These are phyloP conservation scores for Zostera marina DNA, from an alignment of 116 monocot genomes.

Conservation along the genomic window DNA sequence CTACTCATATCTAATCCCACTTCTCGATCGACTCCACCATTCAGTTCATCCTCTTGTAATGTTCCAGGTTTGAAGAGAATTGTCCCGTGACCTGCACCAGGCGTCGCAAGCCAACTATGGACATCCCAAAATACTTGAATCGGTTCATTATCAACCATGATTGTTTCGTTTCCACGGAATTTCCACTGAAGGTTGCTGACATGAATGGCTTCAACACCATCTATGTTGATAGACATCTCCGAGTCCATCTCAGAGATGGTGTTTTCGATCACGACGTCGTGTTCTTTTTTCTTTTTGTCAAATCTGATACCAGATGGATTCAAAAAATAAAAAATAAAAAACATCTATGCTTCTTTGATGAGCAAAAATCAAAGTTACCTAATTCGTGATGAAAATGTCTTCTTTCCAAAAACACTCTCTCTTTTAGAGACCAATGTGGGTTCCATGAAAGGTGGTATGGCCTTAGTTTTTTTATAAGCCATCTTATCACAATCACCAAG, in stretches of 20 bases:
- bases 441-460: constrained; percentile 49
- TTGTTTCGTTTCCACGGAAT: constrained; percentile 68
- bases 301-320: constrained; percentile 10
- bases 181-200: constrained; percentile 81
- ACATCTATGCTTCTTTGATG: no score
- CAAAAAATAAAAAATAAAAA: no score
- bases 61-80: no score
- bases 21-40: no score
- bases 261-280: constrained; percentile 64
- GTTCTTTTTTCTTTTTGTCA: constrained; percentile 31
- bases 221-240: constrained; percentile 83
- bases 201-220: constrained; percentile 41
- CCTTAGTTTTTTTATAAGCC: constrained; percentile 69
- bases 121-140: constrained; percentile 89
- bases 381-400: constrained; percentile 39
- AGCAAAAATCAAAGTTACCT: no score
- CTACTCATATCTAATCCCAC: no score
- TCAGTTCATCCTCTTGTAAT: no score
- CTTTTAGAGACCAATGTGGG: constrained; percentile 33
- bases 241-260: constrained; percentile 31
- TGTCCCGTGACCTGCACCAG: no score
- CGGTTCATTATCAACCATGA: constrained; percentile 41
- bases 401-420: constrained; percentile 59
- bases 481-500: constrained; percentile 76
- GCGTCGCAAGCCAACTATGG: constrained; percentile 36